A percentile compares a stretch with the other conserved stretches of the same genome.
These are phyloP conservation scores for Talaromyces sp. DNA, from an alignment of 2,329 filamentous ascomycete genomes.

Conservation along the genomic window DNA sequence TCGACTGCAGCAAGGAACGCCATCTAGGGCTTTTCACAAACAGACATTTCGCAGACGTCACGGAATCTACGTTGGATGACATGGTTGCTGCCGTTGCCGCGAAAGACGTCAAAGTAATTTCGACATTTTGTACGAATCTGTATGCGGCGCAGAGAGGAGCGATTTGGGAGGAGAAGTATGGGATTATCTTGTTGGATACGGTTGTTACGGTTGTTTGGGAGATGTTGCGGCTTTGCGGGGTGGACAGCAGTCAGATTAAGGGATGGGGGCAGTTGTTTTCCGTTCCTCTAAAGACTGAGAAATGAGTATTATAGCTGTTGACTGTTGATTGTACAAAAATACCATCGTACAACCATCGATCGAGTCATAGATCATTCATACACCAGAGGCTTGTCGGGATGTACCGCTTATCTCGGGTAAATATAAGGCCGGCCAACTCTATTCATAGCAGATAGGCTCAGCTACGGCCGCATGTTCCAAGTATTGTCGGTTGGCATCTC, in stretches of 20 bases:
- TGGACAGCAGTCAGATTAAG: constrained; percentile 10
- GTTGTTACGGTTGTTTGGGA: constrained; percentile 16
- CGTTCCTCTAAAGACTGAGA: not conserved
- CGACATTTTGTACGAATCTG: constrained; percentile 15
- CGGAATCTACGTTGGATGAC: constrained; percentile 3
- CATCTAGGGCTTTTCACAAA: constrained; percentile 10
- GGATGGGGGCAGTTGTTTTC: constrained; percentile 11
- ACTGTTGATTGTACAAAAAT: too few species aligned
- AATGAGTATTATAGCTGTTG: not conserved
- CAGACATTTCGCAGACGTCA: constrained; percentile 7
- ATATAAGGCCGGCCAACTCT: not conserved
- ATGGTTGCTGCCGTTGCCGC: constrained; percentile 12
- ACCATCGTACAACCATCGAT: not conserved
- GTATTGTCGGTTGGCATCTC: not conserved
- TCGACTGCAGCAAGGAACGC: constrained; percentile 14
- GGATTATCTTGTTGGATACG: constrained; percentile 11
- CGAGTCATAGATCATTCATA: not conserved
- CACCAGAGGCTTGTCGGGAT: too few species aligned
- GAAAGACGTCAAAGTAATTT: constrained; percentile 6
- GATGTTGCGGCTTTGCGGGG: constrained; percentile 10
- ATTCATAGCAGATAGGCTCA: not conserved
- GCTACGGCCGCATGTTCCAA: not conserved
- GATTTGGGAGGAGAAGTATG: constrained; percentile 11
- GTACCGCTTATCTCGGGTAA: not conserved
- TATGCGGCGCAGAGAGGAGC: constrained; percentile 9